These are phyloP conservation scores for Didymella pomorum DNA, from an alignment of 2,329 filamentous ascomycete genomes.

Conservation along the genomic window DNA sequence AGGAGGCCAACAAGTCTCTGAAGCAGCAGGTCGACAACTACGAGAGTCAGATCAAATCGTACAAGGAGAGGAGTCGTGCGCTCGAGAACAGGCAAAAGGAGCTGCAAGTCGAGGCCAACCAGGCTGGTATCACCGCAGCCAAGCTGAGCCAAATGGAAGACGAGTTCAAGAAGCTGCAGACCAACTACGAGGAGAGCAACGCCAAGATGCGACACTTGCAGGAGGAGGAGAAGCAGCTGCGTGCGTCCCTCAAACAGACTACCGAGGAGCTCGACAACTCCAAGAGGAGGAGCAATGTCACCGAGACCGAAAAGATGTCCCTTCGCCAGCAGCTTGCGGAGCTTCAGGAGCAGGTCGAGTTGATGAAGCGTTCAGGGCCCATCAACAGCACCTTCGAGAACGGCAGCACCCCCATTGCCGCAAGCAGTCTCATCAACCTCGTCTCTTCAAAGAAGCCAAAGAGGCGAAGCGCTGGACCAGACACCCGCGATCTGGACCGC, in stretches of 20 bases:
- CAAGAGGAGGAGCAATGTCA: conserved; percentile 75
- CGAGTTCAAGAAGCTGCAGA: conserved; percentile 91
- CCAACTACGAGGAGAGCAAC: conserved; percentile 87
- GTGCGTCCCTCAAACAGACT: conserved; percentile 80
- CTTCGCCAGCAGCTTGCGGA: conserved; percentile 89
- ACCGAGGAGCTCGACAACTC: conserved; percentile 82
- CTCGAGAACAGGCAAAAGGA: conserved; percentile 92
- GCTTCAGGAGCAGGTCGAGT: conserved; percentile 89
- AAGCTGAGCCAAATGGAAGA: conserved; percentile 90
- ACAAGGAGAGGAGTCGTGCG: conserved; percentile 90
- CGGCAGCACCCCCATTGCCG: conserved; percentile 61
- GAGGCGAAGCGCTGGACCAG: conserved; percentile 87
- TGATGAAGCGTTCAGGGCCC: conserved; percentile 80
- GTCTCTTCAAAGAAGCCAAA: conserved; percentile 98
- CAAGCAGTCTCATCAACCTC: conserved; percentile 89
- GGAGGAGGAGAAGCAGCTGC: conserved; percentile 87
- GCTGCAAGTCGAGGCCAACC: conserved; percentile 94
- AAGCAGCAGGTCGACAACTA: conserved; percentile 92
- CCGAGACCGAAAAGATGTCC: conserved; percentile 84
- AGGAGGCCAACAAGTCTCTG: conserved; percentile 91
- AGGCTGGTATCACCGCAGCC: conserved; percentile 93
- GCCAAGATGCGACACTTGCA: conserved; percentile 92
- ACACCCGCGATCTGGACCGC: conserved; percentile 84
- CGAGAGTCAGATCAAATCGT: conserved; percentile 93
- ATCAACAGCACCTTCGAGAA: conserved; percentile 72